Base-by-base conservation (phyloP, 2,329 filamentous ascomycete genomes). In the Ramichloridium luteum region DNA sequence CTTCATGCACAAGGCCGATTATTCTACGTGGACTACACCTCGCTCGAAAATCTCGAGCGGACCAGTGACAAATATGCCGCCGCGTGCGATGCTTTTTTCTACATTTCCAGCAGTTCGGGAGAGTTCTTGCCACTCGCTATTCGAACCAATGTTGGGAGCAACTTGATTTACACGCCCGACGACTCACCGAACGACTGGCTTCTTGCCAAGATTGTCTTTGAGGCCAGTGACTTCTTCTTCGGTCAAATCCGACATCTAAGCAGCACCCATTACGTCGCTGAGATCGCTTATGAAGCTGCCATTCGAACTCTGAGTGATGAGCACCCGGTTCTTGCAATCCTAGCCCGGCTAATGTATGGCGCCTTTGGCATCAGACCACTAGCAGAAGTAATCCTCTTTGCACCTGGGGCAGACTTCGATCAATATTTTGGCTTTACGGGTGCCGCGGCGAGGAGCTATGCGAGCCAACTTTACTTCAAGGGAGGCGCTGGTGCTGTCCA, bases 161-260 rank as follows among this genome's bases (percentile, higher is more conserved):
- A 59, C 36, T 43, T 65, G 20, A 51, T 59, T 4, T 69, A 69
- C 45, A 68, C 65, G 3, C 64, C 64, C 2, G 42, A 53, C 1
- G 65, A 69, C 35, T 31, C 39, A 0, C 14, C 44, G 3, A 54
- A 57, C n/a, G 64, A 70, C 45, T 69, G 65, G 65, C 45, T 65
- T 4, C 45, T 69, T 4, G 66, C 65, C 4, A 68, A 69, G 49
- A 60, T 67, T 26, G 54, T 64, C 41, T 65, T 64, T 43, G 65
- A 66, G 30, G 46, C 52, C 15, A 66, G 68, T 30, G 62, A 68
- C 39, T 51, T 67, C 20, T 67, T 60, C 47, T 55, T 61, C 35
- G 50, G 51, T 0, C 59, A 65, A 31, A 59, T 56, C 47, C 54
- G 57, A 34, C 63, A 68, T 38, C 47, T 68, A 2, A 56, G 57